phyloP scores from a whole-genome alignment of 148 eudicot species.

The Chenopodium album region DNA sequence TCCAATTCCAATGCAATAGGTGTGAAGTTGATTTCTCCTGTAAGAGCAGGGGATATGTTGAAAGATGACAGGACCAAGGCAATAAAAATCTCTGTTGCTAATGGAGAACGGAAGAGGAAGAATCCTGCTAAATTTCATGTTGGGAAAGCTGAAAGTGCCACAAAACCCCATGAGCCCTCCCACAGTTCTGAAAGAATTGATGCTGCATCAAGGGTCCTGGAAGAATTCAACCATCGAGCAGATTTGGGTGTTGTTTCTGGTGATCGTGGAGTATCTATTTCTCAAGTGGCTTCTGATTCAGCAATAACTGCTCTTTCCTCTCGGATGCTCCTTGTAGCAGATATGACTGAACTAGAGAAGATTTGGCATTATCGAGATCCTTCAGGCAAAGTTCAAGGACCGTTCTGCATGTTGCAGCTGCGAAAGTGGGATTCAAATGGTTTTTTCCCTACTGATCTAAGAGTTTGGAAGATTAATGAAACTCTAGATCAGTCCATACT shows the following conservation, averaged over 20 bases:
- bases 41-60: constrained; percentile 35
- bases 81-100: constrained; percentile 22
- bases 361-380: constrained; percentile 92
- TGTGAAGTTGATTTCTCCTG: constrained; percentile 37
- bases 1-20: constrained; percentile 34
- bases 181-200: constrained; percentile 35
- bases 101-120: constrained; percentile 39
- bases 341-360: constrained; percentile 53
- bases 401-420: constrained; percentile 71
- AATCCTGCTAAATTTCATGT: constrained; percentile 26
- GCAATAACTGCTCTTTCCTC: constrained; percentile 37
- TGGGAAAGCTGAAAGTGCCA: constrained; percentile 44
- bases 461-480: constrained; percentile 67
- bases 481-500: constrained; percentile 56
- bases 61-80: constrained; percentile 27
- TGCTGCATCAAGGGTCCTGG: constrained; percentile 33
- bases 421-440: constrained; percentile 79
- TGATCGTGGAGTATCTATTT: constrained; percentile 36
- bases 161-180: constrained; percentile 28
- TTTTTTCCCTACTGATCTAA: constrained; percentile 71
- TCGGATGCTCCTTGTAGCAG: constrained; percentile 31
- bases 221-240: constrained; percentile 41
- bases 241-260: constrained; percentile 30
- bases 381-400: constrained; percentile 77
- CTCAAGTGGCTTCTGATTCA: constrained; percentile 41